Base-by-base conservation (phyloP, 805 yeast species). In the Cyberlindnera meyerae region DNA sequence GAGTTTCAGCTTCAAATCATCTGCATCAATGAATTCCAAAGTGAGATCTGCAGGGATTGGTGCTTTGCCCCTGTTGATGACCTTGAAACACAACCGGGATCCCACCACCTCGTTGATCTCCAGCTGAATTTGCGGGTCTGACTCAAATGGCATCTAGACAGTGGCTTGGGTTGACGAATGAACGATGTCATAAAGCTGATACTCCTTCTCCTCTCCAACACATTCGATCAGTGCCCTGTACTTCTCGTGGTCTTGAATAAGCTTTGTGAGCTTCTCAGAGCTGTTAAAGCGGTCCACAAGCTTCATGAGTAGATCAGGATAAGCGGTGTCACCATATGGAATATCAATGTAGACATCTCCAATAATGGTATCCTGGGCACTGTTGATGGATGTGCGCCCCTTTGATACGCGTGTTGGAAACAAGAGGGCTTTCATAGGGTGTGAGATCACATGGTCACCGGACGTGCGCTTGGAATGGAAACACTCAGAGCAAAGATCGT, bases 401-500 rank as follows among this genome's bases (percentile, higher is more conserved):
- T n/a, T n/a, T n/a, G n/a, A n/a, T 6, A 11, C 27, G 6, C 14
- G 14, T 6, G 16, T 6, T 13, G 29, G 18, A n/a, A n/a, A n/a
- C 18, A 6, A 14, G 11, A 34, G 24, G 29, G 20, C 18, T 18
- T 36, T 22, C 42, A 37, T 37, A 5, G 14, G 11, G 30, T 42
- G 46, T 12, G 3, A 11, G 15, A 30, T 15, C 8, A 27, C 12
- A 22, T 42, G 46, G 8, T 11, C 9, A 9, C 21, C 24, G 12
- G 18, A 13, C 7, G 18, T 4, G 13, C n/a, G 5, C 5, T 18
- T 17, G n/a, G 17, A n/a, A 4, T 16, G n/a, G 21, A 25, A 39
- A 25, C 46, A 43, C 3, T n/a, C n/a, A 3, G 29, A 14, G 18
- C 46, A 43, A 12, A 43, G 18, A 18, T 43, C 46, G 33, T 33